A percentile compares a stretch with the other conserved stretches of the same genome.
Evolutionary conservation across 2,329 filamentous ascomycete species (phyloP).

Genomic region (Coniella lustricola): DNA sequence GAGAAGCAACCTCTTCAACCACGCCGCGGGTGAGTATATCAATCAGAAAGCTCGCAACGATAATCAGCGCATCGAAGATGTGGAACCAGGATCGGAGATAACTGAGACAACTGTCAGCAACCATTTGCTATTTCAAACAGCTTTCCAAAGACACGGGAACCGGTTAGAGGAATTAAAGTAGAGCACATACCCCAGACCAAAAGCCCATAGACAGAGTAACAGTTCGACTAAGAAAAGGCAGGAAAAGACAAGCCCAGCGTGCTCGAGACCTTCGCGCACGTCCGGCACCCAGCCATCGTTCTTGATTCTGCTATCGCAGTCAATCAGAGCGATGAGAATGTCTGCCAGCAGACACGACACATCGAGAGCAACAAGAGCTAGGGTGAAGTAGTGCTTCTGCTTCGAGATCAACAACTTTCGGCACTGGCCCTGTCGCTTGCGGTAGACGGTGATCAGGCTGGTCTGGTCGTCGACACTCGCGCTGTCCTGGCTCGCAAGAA

Average conservation of each 20-base stretch:
- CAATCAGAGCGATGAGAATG: constrained; percentile 41
- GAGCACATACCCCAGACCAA: constrained; percentile 47
- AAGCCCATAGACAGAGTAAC: constrained; percentile 50
- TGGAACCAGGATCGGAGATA: constrained; percentile 56
- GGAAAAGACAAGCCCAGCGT: constrained; percentile 52
- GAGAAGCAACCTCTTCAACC: constrained; percentile 55
- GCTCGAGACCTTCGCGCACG: constrained; percentile 35
- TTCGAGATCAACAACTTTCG: constrained; percentile 18
- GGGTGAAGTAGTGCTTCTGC: constrained; percentile 38
- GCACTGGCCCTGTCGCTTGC: constrained; percentile 1
- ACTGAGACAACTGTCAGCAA: constrained; percentile 25
- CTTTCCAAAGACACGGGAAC: neutral
- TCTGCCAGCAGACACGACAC: constrained; percentile 38
- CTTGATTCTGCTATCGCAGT: constrained; percentile 37
- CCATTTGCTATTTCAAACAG: neutral
- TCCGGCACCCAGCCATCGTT: constrained; percentile 35
- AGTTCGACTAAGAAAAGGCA: constrained; percentile 60
- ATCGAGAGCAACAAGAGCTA: constrained; percentile 38
- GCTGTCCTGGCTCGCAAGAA: constrained; percentile 1
- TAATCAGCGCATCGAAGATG: constrained; percentile 56
- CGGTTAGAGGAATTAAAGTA: constrained; percentile 3
- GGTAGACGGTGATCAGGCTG: constrained; percentile 6
- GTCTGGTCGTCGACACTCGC: neutral
- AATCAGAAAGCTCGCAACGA: constrained; percentile 53
- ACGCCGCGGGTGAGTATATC: constrained; percentile 54